Evolutionary conservation across 495 filamentous ascomycete species (phyloP).

Genomic region (Penicillium roqueforti): DNA sequence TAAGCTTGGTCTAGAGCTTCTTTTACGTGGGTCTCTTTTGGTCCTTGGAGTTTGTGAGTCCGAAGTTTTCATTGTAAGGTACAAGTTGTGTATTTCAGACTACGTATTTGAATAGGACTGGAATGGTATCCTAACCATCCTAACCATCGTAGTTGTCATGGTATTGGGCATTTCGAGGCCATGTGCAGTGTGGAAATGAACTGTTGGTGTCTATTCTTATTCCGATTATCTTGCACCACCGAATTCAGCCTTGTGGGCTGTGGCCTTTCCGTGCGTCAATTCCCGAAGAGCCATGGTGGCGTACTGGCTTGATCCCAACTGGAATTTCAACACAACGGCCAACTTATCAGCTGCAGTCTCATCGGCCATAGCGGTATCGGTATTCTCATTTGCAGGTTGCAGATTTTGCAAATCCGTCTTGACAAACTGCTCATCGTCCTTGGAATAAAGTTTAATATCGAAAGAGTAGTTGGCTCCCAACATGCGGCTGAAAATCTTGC

Average conservation of each 20-base stretch:
- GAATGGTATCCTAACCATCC: background rate
- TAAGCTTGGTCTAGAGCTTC: background rate
- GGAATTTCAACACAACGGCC: constrained; percentile 80
- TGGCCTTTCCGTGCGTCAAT: constrained; percentile 66
- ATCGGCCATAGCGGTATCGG: constrained; percentile 4
- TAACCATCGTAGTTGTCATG: background rate
- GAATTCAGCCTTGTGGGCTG: constrained; percentile 63
- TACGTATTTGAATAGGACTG: background rate
- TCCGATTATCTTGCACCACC: constrained; percentile 38
- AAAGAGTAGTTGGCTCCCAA: constrained; percentile 54
- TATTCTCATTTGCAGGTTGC: constrained; percentile 7
- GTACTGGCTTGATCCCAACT: constrained; percentile 82
- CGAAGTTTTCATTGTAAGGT: background rate
- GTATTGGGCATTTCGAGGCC: background rate
- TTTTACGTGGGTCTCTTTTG: background rate
- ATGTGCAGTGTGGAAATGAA: background rate
- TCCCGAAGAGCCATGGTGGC: constrained; percentile 93
- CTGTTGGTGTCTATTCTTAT: background rate
- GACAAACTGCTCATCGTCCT: constrained; percentile 78
- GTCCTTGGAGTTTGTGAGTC: background rate
- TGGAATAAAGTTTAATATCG: constrained; percentile 62
- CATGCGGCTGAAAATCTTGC: constrained; percentile 73
- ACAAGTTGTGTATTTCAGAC: background rate
- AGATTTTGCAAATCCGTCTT: constrained; percentile 72
- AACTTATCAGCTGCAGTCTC: constrained; percentile 48